Evolutionary conservation across 2,329 filamentous ascomycete species (phyloP).

Genomic region (Trichoderma citrinoviride): DNA sequence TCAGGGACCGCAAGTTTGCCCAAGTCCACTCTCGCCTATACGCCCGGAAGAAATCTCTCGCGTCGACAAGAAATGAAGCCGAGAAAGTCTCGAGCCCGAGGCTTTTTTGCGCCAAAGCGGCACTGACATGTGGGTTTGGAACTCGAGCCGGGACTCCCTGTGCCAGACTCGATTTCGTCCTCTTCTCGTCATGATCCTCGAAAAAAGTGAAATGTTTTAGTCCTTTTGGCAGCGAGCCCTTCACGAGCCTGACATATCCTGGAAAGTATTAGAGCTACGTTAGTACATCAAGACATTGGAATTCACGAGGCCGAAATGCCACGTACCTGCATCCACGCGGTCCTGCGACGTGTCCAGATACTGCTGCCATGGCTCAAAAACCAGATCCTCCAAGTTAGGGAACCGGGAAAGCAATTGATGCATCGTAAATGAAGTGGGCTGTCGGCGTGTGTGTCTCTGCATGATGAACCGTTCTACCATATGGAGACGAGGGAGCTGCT

Average conservation of each 20-base stretch:
- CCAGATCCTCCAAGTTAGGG: neutral
- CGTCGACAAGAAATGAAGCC: constrained; percentile 8
- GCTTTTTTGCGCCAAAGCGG: constrained; percentile 1
- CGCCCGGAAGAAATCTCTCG: constrained; percentile 10
- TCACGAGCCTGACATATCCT: constrained; percentile 12
- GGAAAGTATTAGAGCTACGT: neutral
- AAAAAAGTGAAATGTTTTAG: neutral
- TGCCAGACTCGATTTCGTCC: neutral
- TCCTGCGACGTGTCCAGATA: constrained; percentile 2
- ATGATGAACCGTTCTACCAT: constrained; percentile 2
- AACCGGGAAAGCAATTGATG: neutral
- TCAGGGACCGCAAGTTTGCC: neutral
- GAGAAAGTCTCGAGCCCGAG: neutral
- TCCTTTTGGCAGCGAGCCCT: neutral
- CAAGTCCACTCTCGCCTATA: constrained; percentile 8
- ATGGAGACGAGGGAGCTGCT: constrained; percentile 9
- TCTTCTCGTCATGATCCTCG: neutral
- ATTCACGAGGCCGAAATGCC: neutral
- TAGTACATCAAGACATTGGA: neutral
- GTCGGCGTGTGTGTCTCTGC: constrained; percentile 10
- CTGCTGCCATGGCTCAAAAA: constrained; percentile 15
- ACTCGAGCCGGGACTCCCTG: neutral
- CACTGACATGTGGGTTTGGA: neutral
- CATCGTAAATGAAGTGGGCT: neutral
- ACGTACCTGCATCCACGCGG: constrained; percentile 11